These are phyloP conservation scores for Fusarium sp. DNA, from an alignment of 2,329 filamentous ascomycete species.

Conservation along the genomic window DNA sequence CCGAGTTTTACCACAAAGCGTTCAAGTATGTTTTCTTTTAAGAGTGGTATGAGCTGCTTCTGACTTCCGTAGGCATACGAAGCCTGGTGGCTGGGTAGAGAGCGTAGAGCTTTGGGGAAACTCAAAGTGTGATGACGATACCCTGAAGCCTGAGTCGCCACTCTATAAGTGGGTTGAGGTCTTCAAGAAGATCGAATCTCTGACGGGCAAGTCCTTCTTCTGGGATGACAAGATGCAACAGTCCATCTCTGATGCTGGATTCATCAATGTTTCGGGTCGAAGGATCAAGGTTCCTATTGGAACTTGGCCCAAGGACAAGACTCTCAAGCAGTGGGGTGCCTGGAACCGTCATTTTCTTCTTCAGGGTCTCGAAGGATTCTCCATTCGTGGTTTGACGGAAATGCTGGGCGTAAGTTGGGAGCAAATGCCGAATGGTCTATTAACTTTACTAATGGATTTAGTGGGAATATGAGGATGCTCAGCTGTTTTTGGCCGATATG, in stretches of 20 bases:
- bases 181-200: slow-evolving; percentile 14
- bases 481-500: slow-evolving; percentile 24
- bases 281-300: slow-evolving; percentile 39
- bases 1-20: slow-evolving; percentile 58
- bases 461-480: slow-evolving; percentile 31
- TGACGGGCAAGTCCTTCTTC: slow-evolving; percentile 23
- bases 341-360: slow-evolving; percentile 41
- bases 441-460: background rate
- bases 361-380: slow-evolving; percentile 41
- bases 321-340: slow-evolving; percentile 42
- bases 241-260: slow-evolving; percentile 34
- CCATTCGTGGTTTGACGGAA: slow-evolving; percentile 35
- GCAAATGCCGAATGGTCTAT: fast-evolving
- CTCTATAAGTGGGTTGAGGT: slow-evolving; percentile 14
- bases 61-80: slow-evolving; percentile 1
- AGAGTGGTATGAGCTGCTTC: slow-evolving; percentile 42
- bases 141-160: slow-evolving; percentile 18
- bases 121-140: slow-evolving; percentile 42
- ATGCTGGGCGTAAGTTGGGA: slow-evolving; percentile 25
- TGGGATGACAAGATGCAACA: slow-evolving; percentile 20
- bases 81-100: slow-evolving; percentile 37
- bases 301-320: slow-evolving; percentile 46
- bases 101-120: slow-evolving; percentile 35
- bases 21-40: slow-evolving; percentile 51
- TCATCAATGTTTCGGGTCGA: slow-evolving; percentile 25